These are phyloP conservation scores for Akanthomyces muscarius DNA, from an alignment of 2,329 filamentous ascomycete genomes.

Conservation along the genomic window DNA sequence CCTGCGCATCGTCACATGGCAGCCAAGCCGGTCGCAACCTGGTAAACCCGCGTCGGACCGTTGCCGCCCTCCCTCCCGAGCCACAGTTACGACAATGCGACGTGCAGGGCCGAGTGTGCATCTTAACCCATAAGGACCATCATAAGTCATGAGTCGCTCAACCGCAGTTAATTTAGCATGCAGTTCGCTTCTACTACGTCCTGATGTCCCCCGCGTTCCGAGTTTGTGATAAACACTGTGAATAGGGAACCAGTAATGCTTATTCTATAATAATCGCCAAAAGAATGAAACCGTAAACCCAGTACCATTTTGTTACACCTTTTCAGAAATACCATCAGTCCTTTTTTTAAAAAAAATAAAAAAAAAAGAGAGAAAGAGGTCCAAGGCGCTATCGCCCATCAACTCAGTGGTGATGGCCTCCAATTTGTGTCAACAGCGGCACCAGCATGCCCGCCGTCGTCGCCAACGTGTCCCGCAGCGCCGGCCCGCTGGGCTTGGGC, in stretches of 20 bases:
- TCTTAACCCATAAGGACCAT: too few relatives aligned
- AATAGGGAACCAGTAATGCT: neutral
- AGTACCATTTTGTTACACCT: neutral
- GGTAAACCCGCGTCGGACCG: neutral
- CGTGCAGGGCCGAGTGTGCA: neutral
- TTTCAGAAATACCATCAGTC: neutral
- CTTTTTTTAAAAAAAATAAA: too few relatives aligned
- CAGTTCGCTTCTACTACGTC: too few relatives aligned
- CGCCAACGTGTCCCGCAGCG: slow-evolving; percentile 65
- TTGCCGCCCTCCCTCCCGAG: neutral
- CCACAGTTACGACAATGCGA: neutral
- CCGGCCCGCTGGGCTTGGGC: slow-evolving; percentile 51
- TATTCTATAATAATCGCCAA: neutral
- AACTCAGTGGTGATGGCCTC: slow-evolving; percentile 59
- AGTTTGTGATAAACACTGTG: too few relatives aligned
- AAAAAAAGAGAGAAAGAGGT: neutral
- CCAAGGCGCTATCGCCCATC: neutral
- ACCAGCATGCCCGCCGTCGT: slow-evolving; percentile 74
- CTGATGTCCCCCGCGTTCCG: too few relatives aligned
- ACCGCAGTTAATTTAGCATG: too few relatives aligned
- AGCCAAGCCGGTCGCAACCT: neutral
- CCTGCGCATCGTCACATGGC: neutral
- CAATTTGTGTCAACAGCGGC: slow-evolving; percentile 72
- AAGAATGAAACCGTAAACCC: neutral
- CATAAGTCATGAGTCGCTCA: too few relatives aligned